Base-by-base conservation (phyloP, 2,329 filamentous ascomycete species). In the Tolypocladium pustulatum region DNA sequence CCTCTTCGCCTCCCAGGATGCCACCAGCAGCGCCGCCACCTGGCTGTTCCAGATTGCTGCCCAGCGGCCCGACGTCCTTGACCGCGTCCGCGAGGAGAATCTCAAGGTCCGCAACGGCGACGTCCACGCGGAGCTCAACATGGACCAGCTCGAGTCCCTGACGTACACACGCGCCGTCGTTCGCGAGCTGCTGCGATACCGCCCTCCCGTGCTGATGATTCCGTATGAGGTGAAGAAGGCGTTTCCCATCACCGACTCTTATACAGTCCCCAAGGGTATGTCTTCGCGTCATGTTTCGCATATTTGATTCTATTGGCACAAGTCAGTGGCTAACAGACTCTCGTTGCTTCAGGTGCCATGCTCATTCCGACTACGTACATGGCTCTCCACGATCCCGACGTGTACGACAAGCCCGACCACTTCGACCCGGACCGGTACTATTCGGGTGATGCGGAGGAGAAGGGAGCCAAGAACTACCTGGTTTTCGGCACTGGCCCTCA, bases 1-100 rank as follows among this genome's bases (percentile, higher is more conserved):
- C 80, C 81, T 97, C 61, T 97, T 97, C 75, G 93, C 94, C 61
- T 97, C 92, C 4, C 94, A 97, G 76, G 94, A 99, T 73, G 94
- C 94, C 64, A 97, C 94, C 62, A 94, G 89, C 76, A 95, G 90
- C 68, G 93, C 94, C 61, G 86, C 84, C 68, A 97, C 92, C 57
- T 97, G 94, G 91, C 77, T 97, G 63, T 96, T 97, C 81, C 94
- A 99, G 78, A 83, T 91, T 68, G 87, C 91, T 78, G 92, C 94
- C 54, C 91, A 97, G 76, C 88, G 91, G 63, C 93, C 93, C n/a
- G 93, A 97, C 61, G 81, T 95, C 57, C 81, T 97, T 58, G 89
- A 93, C 69, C 90, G 90, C 67, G 84, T 99, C 58, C 90, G 93
- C 53, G 91, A 95, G 69, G 94, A 99, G 79, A 96, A 96, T 75